A percentile compares a stretch with the other conserved stretches of the same genome.
phyloP scores from a whole-genome alignment of 331 rosid species.

The Telfairia occidentalis region DNA sequence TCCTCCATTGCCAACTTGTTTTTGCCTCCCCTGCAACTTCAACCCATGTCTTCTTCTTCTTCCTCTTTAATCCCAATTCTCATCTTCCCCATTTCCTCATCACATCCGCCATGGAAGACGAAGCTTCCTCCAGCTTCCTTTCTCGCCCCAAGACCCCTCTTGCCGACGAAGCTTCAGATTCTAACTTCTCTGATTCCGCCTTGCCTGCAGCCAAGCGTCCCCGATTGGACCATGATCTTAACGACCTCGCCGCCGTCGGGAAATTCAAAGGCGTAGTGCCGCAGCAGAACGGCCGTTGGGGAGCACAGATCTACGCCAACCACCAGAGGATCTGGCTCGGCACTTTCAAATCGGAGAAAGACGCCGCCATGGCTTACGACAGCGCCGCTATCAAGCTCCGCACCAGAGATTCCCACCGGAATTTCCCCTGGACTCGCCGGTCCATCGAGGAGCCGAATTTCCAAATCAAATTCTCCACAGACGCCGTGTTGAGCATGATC shows the following conservation, averaged over 20 bases:
- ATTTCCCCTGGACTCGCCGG: constrained; percentile 30
- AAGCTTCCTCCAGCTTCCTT: neutral
- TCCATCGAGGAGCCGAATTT: constrained; percentile 30
- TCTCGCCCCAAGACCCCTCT: neutral
- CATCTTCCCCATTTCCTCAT: neutral
- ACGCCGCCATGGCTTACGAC: constrained; percentile 41
- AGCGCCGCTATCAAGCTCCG: constrained; percentile 36
- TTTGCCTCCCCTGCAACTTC: neutral
- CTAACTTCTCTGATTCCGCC: neutral
- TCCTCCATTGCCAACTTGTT: constrained; percentile 19
- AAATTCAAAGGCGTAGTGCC: constrained; percentile 37
- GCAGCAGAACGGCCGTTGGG: constrained; percentile 37
- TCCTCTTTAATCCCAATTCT: neutral
- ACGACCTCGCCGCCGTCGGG: neutral
- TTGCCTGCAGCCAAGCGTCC: neutral
- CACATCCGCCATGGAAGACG: constrained; percentile 5
- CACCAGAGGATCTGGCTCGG: constrained; percentile 46
- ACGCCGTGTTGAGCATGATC: constrained; percentile 33
- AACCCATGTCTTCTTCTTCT: constrained; percentile 14
- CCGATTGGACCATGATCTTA: neutral
- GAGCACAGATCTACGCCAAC: constrained; percentile 38
- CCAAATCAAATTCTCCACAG: constrained; percentile 22
- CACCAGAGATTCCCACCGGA: constrained; percentile 26
- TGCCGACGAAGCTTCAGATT: neutral
- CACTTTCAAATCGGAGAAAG: constrained; percentile 30